Base-by-base conservation (phyloP, 2,329 filamentous ascomycete species). In the Talaromyces piceae region DNA sequence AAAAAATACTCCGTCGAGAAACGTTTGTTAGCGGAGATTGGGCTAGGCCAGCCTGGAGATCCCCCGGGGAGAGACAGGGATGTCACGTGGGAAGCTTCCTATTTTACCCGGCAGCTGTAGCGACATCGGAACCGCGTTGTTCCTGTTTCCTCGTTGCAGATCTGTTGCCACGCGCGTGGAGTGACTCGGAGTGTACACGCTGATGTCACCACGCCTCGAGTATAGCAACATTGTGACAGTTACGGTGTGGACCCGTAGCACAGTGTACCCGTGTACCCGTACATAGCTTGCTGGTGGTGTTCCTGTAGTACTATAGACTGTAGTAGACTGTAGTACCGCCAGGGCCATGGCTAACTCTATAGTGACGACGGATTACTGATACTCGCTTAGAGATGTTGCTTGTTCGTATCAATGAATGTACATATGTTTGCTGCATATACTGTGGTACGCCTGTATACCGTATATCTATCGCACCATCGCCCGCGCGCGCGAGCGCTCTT, bases 401-500 rank as follows among this genome's bases (percentile, higher is more conserved):
- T 41, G 11, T 41, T 20, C 18, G 18, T 39, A 20, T 39, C 3
- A 16, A 7, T 41, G 23, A 3, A 23, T 41, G 12, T 23, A 23
- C 9, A 25, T n/a, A 16, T 43, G 25, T 22, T 11, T 43, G 7
- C 22, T 44, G 26, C 26, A 25, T 25, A 23, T 13, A 23, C 8
- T n/a, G 22, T 23, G n/a, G 23, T 46, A 22, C 12, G 31, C 2
- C 22, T 47, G 7, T 25, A 37, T 37, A 37, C 31, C 5, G 13
- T n/a, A 20, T 30, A 30, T 49, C 39, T 55, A 54, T 45, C 51
- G 50, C 50, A 90, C 81, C 68, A 93, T 81, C 4, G 74, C 82
- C 63, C 89, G 80, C 8, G 87, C 87, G 61, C 81, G 80, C 57
- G 75, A 77, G 65, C 86, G 82, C 72, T 95, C 90, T 52, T 91